Percentiles rank a stretch among this genome's conserved stretches.
phyloP scores from a whole-genome alignment of 2,329 filamentous ascomycete species.

The Sporothrix mexicana region DNA sequence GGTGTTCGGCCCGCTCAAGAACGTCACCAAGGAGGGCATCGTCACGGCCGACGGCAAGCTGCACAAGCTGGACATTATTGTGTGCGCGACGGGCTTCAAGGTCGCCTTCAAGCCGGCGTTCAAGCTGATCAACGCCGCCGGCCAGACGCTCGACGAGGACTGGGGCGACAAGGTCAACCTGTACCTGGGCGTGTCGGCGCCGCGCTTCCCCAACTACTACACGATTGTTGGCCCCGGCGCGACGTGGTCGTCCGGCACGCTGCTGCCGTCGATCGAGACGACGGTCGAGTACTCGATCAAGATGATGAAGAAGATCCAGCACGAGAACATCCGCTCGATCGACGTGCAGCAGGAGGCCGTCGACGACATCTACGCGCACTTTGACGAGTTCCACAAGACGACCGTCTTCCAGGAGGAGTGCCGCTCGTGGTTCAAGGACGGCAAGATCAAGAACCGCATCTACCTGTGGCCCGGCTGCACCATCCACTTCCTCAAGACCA shows the following conservation, averaged over 20 bases:
- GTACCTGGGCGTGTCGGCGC: slow-evolving; percentile 36
- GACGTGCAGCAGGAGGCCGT: slow-evolving; percentile 54
- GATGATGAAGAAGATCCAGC: slow-evolving; percentile 54
- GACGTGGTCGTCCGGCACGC: slow-evolving; percentile 33
- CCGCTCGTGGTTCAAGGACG: slow-evolving; percentile 36
- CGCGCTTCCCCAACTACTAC: slow-evolving; percentile 38
- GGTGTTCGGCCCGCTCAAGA: slow-evolving; percentile 48
- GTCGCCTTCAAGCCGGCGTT: slow-evolving; percentile 46
- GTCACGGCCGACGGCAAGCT: slow-evolving; percentile 41
- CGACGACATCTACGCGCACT: slow-evolving; percentile 56
- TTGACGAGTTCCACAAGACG: slow-evolving; percentile 52
- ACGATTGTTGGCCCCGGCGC: slow-evolving; percentile 35
- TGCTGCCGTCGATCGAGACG: slow-evolving; percentile 36
- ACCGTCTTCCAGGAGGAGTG: slow-evolving; percentile 50
- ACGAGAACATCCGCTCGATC: slow-evolving; percentile 53
- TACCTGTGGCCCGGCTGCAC: slow-evolving; percentile 41
- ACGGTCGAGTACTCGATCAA: slow-evolving; percentile 44
- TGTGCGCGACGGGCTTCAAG: slow-evolving; percentile 50
- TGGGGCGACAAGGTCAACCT: slow-evolving; percentile 40
- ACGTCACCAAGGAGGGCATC: slow-evolving; percentile 46
- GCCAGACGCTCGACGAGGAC: slow-evolving; percentile 38
- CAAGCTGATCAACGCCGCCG: slow-evolving; percentile 32
- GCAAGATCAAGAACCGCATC: slow-evolving; percentile 45
- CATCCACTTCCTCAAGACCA: slow-evolving; percentile 38
- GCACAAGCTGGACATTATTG: slow-evolving; percentile 41